Evolutionary conservation across 2,329 filamentous ascomycete genomes (phyloP).

Genomic region (Aspergillus chevalieri): DNA sequence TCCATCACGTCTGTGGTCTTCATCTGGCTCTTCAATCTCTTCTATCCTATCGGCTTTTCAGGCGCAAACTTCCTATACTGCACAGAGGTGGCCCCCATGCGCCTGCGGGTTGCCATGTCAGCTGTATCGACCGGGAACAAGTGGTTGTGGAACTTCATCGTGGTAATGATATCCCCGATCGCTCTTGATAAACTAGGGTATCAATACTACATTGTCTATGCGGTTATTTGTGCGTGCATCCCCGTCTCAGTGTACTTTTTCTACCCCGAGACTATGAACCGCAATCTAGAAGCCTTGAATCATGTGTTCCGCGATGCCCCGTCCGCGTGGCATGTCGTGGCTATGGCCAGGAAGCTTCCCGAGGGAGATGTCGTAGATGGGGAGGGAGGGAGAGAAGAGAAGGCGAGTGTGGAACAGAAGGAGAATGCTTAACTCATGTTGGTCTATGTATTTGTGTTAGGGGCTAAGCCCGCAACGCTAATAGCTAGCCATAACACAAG

Average conservation of each 20-base stretch:
- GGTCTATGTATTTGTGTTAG: no score
- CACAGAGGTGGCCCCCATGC: constrained; percentile 45
- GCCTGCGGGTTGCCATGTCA: constrained; percentile 48
- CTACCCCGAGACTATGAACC: constrained; percentile 53
- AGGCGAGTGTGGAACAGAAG: constrained; percentile 12
- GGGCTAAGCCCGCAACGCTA: no score
- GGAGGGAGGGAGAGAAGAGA: constrained; percentile 8
- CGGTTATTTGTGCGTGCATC: constrained; percentile 37
- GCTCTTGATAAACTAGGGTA: constrained; percentile 46
- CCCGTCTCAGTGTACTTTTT: constrained; percentile 50
- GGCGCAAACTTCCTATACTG: constrained; percentile 50
- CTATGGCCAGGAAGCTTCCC: constrained; percentile 16
- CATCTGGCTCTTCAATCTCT: constrained; percentile 60
- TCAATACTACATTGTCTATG: constrained; percentile 34
- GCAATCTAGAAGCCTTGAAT: constrained; percentile 61
- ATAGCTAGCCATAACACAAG: no score
- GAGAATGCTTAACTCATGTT: constrained; percentile 8
- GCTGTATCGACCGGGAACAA: constrained; percentile 57
- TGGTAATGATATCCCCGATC: constrained; percentile 59
- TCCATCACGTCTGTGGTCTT: constrained; percentile 15
- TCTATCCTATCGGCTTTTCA: constrained; percentile 58
- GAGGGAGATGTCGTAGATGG: constrained; percentile 14
- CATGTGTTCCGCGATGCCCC: constrained; percentile 46
- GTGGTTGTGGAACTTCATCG: constrained; percentile 56
- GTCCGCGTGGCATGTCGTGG: constrained; percentile 16